Evolutionary conservation across 495 filamentous ascomycete species (phyloP), one percentile per base, ranked within the genome.

Genomic region (Tetracladium setigerum): DNA sequence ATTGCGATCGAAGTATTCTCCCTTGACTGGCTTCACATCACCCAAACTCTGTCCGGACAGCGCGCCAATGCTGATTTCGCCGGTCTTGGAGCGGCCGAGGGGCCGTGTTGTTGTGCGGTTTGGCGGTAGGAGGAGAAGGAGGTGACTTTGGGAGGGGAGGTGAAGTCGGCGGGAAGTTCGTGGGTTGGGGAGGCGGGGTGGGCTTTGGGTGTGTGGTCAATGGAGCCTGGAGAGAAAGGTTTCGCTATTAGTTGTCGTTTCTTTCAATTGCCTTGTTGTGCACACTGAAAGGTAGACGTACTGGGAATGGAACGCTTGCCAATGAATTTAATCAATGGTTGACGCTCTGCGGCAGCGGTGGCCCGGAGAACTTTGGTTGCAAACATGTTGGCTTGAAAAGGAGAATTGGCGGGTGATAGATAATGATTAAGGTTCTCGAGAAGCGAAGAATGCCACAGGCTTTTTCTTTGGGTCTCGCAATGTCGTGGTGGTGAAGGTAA

Each of bases 91-190:
- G 52, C 75, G 75, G 48, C 65, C 73, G 39, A 97, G 80, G 9
- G 92, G 92, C 92, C 92, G 65, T 95, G 90, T 63, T 95, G 91
- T 66, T 89, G 85, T 19, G 91, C 94, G 67, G 88, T 87, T 62
- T 83, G 78, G 58, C 92, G 83, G 78, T 98, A 98, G 56, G 80
- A 71, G 50, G 87, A 88, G 73, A 98, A 98, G 37, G 84, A 84
- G 38, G 84, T 81, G 36, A 79, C 76, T 14, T 37, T 44, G 14
- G 42, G 33, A 18, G 45, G 15, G n/a, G 51, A 44, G 24, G 44
- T 42, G 57, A 48, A 64, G 40, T 50, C 49, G 39, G 59, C 49
- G 2, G 73, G 59, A 17, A 67, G 73, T 0, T 64, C 59, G 45
- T 69, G 58, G 51, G 67, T 60, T 15, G 73, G 61, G 41, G 75